Base-by-base conservation (phyloP, 805 yeast genomes). In the Ogataea saltuana region DNA sequence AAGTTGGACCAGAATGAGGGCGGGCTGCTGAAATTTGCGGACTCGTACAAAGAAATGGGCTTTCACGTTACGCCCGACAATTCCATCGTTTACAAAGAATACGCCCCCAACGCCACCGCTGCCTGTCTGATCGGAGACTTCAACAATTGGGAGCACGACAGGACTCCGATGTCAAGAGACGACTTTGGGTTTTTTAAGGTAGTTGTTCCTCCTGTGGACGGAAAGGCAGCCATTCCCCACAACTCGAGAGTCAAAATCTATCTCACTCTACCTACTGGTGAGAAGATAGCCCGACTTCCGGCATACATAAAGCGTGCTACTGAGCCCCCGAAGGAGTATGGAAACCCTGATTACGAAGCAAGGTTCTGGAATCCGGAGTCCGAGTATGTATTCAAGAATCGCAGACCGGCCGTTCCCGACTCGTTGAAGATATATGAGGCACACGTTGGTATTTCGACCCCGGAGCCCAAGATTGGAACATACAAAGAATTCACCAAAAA, bases 81-180 rank as follows among this genome's bases (percentile, higher is more conserved):
- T 48, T 72, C 76, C 6, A 77, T 90, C 39, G 62, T 67, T 2
- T 85, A 85, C 57, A 72, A 78, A 19, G 96, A 91, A 65, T 91
- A 96, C 81, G 89, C 95, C 1, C 99, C 98, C 5, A 84, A 88
- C 58, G 98, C 96, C 1, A 58, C 56, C 4, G 69, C 61, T 34
- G 97, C 93, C 2, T 75, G 80, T 41, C 62, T 91, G n/a, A 83
- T 87, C 44, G 99, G 99, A 12, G 98, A 91, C 39, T 91, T 93
- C 74, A 91, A 91, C 64, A 60, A 72, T 48, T 91, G 99, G 99
- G 70, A 81, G 53, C 71, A 76, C 27, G 65, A 65, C 4, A 48
- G 72, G 4, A 80, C 85, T 58, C 70, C 70, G 34, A 69, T 91
- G 78, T 49, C 49, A 5, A 77, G 70, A 55, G 84, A 86, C 57